Evolutionary conservation across 2,329 filamentous ascomycete species (phyloP).

Genomic region (Madurella fahalii): DNA sequence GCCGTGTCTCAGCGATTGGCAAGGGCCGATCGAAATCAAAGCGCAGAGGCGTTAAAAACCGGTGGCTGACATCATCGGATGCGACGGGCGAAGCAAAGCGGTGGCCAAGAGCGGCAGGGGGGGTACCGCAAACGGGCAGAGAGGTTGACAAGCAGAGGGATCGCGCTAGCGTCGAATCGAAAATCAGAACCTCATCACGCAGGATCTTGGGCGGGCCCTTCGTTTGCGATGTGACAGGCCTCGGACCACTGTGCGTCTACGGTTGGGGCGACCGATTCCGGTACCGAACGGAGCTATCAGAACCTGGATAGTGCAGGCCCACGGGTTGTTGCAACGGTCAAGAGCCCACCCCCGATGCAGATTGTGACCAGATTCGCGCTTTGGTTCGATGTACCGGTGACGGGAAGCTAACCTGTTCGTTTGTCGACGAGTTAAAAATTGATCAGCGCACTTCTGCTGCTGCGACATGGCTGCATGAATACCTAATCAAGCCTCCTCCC

Average conservation of each 20-base stretch:
- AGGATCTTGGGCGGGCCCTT: constrained; percentile 8
- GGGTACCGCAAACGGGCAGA: neutral
- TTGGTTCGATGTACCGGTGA: too few relatives aligned
- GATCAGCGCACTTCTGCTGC: neutral
- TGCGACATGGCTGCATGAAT: neutral
- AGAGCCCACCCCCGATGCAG: neutral
- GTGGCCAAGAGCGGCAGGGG: neutral
- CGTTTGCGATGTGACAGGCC: constrained; percentile 5
- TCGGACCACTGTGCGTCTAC: constrained; percentile 2
- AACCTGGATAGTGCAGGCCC: constrained; percentile 1
- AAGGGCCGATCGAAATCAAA: too few relatives aligned
- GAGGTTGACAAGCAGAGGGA: neutral
- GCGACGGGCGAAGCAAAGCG: neutral
- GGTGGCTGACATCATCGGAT: too few relatives aligned
- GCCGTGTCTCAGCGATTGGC: too few relatives aligned
- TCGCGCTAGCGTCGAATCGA: neutral
- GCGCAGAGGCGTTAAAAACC: too few relatives aligned
- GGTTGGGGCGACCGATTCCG: constrained; percentile 13
- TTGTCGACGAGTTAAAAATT: neutral
- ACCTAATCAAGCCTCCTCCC: neutral
- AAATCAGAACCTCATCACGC: constrained; percentile 7
- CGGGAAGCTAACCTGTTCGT: too few relatives aligned
- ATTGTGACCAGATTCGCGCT: too few relatives aligned
- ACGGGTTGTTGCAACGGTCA: constrained; percentile 5
- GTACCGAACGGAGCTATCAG: constrained; percentile 12